phyloP scores from a whole-genome alignment of 2,329 filamentous ascomycete genomes.

The Neoascochyta sp. region DNA sequence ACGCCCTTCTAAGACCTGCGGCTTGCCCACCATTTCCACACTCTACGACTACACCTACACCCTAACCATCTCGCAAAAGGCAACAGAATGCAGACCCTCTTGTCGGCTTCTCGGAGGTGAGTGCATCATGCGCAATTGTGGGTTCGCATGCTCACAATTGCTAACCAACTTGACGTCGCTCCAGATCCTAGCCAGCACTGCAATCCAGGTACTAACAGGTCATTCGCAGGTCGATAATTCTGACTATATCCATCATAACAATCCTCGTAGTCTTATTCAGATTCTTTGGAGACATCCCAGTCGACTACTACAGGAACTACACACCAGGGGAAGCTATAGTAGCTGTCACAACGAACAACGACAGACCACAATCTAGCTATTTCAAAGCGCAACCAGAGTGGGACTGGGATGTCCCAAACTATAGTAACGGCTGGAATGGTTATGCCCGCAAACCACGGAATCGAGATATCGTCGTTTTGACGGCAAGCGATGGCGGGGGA shows the following conservation, averaged over 20 bases:
- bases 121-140: neutral
- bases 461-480: slow-evolving; percentile 38
- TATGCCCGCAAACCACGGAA: slow-evolving; percentile 33
- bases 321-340: slow-evolving; percentile 14
- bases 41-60: no score
- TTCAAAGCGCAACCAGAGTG: slow-evolving; percentile 33
- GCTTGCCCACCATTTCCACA: no score
- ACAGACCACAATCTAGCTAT: slow-evolving; percentile 25
- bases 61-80: no score
- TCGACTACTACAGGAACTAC: slow-evolving; percentile 26
- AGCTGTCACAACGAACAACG: slow-evolving; percentile 17
- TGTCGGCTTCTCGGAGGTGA: neutral
- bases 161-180: no score
- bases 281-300: slow-evolving; percentile 24
- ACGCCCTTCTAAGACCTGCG: no score
- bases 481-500: slow-evolving; percentile 41
- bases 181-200: no score
- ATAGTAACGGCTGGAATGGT: slow-evolving; percentile 23
- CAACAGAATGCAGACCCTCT: no score
- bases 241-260: slow-evolving; percentile 16
- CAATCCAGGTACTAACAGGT: slow-evolving; percentile 3
- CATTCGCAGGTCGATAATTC: slow-evolving; percentile 16
- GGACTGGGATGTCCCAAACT: slow-evolving; percentile 27
- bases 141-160: no score
- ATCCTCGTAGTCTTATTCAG: slow-evolving; percentile 21